Base-by-base conservation (phyloP, 495 filamentous ascomycete genomes). In the Articulospora tetracladia region DNA sequence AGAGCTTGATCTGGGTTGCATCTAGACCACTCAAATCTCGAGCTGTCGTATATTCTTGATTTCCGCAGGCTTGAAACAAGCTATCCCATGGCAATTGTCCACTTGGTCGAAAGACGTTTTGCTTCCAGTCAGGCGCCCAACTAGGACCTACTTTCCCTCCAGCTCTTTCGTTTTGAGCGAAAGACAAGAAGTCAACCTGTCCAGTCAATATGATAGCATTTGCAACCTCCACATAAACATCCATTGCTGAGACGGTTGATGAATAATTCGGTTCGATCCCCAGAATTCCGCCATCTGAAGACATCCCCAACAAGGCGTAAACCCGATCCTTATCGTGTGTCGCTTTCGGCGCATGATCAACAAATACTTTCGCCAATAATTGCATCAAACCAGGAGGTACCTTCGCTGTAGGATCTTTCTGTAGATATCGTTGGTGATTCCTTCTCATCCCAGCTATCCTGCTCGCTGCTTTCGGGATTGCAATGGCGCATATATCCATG, bases 101-200 rank as follows among this genome's bases (percentile, higher is more conserved):
- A 52, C 39, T 44, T 28, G 56, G 56, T 25, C 30, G 56, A 12
- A n/a, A 20, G 1, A 58, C 8, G 22, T 23, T 6, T 12, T 47
- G 17, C 41, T 50, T 25, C 58, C 58, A 60, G 30, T 54, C 58
- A 20, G 58, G 58, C 2, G 54, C 58, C 58, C 58, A 60, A n/a
- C 48, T 53, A 1, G 58, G 58, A 7, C 28, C 19, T 11, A 41
- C 53, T 41, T 10, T 39, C 17, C 22, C 41, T 23, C 26, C 24
- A 20, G 2, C 56, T 10, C 12, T 3, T 3, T 51, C 24, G 15
- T 19, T 22, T 34, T 60, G 58, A 26, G 48, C 30, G 28, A 53
- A 54, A 8, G 58, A 26, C 10, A 60, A 22, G 2, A 54, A n/a
- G 36, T 60, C 58, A 12, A 54, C 26, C 13, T 60, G 28, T 7